A percentile compares a stretch with the other conserved stretches of the same genome.
These are phyloP conservation scores for Camellia japonica DNA, from an alignment of 148 eudicot genomes.

Conservation along the genomic window DNA sequence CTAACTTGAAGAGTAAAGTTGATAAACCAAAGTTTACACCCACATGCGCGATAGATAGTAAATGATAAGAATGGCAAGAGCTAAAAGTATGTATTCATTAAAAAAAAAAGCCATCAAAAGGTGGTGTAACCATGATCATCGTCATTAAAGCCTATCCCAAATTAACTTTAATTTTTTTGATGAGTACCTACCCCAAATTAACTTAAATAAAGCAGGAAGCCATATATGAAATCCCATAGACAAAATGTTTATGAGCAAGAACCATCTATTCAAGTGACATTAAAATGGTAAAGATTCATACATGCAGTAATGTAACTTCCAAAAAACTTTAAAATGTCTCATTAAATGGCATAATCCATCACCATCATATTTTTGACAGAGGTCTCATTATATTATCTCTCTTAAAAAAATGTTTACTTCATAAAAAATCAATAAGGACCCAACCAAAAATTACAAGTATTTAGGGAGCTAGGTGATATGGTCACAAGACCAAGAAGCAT, in stretches of 20 bases:
- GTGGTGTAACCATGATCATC: too few species aligned
- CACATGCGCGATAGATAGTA: too few species aligned
- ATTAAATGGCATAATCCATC: background rate
- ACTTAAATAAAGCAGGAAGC: too few species aligned
- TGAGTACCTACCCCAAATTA: too few species aligned
- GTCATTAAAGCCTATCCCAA: too few species aligned
- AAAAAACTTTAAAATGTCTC: background rate
- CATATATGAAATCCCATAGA: background rate
- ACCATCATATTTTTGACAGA: background rate
- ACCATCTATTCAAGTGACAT: background rate
- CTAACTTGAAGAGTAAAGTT: background rate
- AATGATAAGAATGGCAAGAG: too few species aligned
- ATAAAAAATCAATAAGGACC: background rate
- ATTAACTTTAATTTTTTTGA: too few species aligned
- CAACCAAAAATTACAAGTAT: background rate
- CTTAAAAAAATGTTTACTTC: background rate
- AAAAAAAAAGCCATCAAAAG: too few species aligned
- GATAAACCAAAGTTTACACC: too few species aligned
- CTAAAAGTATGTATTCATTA: too few species aligned
- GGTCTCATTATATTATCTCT: background rate
- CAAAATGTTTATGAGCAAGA: background rate
- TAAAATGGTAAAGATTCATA: background rate
- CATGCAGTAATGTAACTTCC: background rate
- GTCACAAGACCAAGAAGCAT: background rate
- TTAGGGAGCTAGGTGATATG: background rate